A percentile compares a stretch with the other conserved stretches of the same genome.
These are phyloP conservation scores for Nymphaea thermarum DNA, from an alignment of 164 flowering plant species.

Conservation along the genomic window DNA sequence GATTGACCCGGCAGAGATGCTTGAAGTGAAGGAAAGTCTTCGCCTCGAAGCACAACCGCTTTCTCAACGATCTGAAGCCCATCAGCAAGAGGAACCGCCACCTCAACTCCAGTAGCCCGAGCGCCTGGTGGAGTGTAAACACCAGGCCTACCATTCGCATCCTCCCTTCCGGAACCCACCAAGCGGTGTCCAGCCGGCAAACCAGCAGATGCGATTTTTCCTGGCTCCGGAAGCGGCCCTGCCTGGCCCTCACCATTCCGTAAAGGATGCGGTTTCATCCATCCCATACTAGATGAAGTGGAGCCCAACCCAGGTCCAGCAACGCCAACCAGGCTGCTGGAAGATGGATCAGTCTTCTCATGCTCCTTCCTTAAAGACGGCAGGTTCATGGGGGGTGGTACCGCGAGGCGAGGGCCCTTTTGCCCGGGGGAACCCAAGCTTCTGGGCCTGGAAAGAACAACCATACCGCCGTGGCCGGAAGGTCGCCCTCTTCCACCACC, in stretches of 20 bases:
- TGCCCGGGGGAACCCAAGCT: conserved; percentile 27
- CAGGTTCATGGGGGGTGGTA: conserved; percentile 98
- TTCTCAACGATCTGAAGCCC: conserved; percentile 21
- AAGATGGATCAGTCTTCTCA: conserved; percentile 56
- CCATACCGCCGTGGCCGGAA: conserved; percentile 54
- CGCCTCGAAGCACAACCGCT: conserved; percentile 70
- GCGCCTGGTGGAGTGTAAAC: conserved; percentile 68
- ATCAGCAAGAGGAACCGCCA: background rate
- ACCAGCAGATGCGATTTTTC: background rate
- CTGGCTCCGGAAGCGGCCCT: too few species aligned
- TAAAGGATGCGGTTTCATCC: conserved; percentile 52
- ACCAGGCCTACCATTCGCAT: conserved; percentile 15
- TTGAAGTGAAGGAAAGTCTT: conserved; percentile 82
- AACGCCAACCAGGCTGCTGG: conserved; percentile 32
- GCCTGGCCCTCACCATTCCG: background rate
- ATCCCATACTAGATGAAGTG: conserved; percentile 62
- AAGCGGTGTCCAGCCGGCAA: conserved; percentile 4
- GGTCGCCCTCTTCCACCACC: conserved; percentile 16
- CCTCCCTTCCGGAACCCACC: conserved; percentile 20
- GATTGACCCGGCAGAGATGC: conserved; percentile 46
- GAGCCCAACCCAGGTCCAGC: conserved; percentile 62
- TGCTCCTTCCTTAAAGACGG: conserved; percentile 89
- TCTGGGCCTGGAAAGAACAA: conserved; percentile 62
- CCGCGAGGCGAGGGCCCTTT: conserved; percentile 65
- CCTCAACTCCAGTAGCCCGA: conserved; percentile 15